phyloP scores from a whole-genome alignment of 2,329 filamentous ascomycete genomes.

The Fusarium graminum region DNA sequence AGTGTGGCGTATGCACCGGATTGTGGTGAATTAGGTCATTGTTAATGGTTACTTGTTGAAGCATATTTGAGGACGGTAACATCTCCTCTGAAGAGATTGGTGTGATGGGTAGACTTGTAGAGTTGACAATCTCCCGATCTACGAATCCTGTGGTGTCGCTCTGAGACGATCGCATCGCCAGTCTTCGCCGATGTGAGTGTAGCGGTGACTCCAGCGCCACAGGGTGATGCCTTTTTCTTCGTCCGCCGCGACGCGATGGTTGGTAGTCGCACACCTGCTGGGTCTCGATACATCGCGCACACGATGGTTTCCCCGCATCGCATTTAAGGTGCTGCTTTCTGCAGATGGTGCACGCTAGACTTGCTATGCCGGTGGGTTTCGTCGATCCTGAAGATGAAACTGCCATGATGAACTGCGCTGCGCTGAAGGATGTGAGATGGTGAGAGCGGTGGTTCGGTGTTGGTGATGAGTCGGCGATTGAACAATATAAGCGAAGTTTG shows the following conservation, averaged over 20 bases:
- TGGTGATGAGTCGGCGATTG: conserved; percentile 29
- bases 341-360: conserved; percentile 42
- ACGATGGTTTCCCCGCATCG: conserved; percentile 40
- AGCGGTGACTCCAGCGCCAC: not conserved
- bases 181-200: not conserved
- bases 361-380: conserved; percentile 27
- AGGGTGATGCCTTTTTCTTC: conserved; percentile 28
- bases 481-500: conserved; percentile 3
- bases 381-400: conserved; percentile 14
- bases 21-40: not conserved
- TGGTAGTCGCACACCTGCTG: conserved; percentile 36
- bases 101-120: conserved; percentile 11
- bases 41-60: not conserved
- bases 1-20: not conserved
- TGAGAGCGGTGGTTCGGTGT: not conserved
- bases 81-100: conserved; percentile 10
- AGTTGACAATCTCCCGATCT: conserved; percentile 16
- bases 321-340: conserved; percentile 46
- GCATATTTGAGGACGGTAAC: not conserved
- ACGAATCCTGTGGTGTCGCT: not conserved
- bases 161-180: not conserved
- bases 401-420: conserved; percentile 24
- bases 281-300: conserved; percentile 36
- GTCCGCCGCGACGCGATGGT: conserved; percentile 42
- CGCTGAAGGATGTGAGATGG: conserved; percentile 3